Conservation (phyloP, 2,329 filamentous ascomycete species). For the Triangularia verruculosa region DNA sequence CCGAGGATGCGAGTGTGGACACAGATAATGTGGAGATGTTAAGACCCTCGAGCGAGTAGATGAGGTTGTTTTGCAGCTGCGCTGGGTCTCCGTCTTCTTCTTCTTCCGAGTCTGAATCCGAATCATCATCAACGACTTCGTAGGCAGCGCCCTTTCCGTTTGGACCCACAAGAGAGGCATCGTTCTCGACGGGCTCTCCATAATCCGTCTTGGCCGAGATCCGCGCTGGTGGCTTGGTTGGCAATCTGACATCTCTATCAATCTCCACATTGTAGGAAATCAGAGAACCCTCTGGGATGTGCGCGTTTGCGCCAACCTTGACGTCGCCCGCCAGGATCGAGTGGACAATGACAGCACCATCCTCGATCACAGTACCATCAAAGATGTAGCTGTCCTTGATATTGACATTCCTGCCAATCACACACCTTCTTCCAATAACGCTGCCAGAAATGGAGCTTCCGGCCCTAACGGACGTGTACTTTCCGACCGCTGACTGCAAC, state of each 20-base stretch:
- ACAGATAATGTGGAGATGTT: slow-evolving; percentile 55
- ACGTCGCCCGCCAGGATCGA: slow-evolving; percentile 75
- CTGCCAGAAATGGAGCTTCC: slow-evolving; percentile 69
- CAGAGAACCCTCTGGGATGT: slow-evolving; percentile 68
- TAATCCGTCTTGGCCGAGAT: slow-evolving; percentile 39
- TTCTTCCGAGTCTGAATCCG: slow-evolving; percentile 49
- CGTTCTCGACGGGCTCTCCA: slow-evolving; percentile 38
- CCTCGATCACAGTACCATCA: slow-evolving; percentile 76
- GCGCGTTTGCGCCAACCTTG: slow-evolving; percentile 67
- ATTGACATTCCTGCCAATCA: slow-evolving; percentile 78
- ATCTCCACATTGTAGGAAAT: slow-evolving; percentile 77
- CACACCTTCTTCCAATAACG: slow-evolving; percentile 79
- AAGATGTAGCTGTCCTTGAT: slow-evolving; percentile 83
- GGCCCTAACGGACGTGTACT: slow-evolving; percentile 71
- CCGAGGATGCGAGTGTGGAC: slow-evolving; percentile 62
- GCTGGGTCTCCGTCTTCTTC: slow-evolving; percentile 43
- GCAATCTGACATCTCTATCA: slow-evolving; percentile 55
- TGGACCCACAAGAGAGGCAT: slow-evolving; percentile 47
- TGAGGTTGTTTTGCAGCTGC: slow-evolving; percentile 52
- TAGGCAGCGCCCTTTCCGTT: slow-evolving; percentile 51
- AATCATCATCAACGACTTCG: slow-evolving; percentile 48
- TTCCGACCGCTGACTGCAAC: slow-evolving; percentile 71
- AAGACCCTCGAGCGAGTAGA: slow-evolving; percentile 52
- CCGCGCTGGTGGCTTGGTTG: slow-evolving; percentile 34
- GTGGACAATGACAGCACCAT: slow-evolving; percentile 66